Percentiles rank a stretch among this genome's conserved stretches.
phyloP scores from a whole-genome alignment of 148 eudicot species.

The Rhododendron kiyosumense region DNA sequence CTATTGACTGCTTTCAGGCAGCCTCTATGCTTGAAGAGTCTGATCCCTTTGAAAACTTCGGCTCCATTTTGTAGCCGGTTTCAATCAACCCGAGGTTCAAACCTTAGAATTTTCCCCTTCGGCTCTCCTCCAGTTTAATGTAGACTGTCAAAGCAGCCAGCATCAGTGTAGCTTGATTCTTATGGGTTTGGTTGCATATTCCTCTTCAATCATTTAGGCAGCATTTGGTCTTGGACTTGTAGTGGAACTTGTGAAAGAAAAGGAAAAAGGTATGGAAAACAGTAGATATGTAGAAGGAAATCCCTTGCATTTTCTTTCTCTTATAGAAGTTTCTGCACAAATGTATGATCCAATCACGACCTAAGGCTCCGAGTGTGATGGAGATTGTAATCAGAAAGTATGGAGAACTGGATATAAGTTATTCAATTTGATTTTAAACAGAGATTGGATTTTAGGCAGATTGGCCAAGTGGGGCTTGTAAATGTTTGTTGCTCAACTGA shows the following conservation, averaged over 20 bases:
- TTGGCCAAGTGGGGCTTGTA: background rate
- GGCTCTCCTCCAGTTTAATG: constrained; percentile 1
- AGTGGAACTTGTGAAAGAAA: background rate
- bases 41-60: constrained; percentile 85
- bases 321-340: background rate
- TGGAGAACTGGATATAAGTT: background rate
- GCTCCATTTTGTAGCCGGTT: constrained; percentile 36
- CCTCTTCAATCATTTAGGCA: background rate
- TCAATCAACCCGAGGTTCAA: constrained; percentile 1
- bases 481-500: background rate
- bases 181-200: background rate
- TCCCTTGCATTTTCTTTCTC: background rate
- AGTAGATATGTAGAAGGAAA: no score
- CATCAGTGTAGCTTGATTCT: background rate
- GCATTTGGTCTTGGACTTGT: background rate
- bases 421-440: background rate
- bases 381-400: background rate
- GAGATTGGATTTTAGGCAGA: constrained; percentile 4
- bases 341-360: background rate
- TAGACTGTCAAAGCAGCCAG: background rate
- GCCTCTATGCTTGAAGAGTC: constrained; percentile 96
- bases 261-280: background rate
- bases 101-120: background rate
- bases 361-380: background rate
- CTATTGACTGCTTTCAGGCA: constrained; percentile 95